Base-by-base conservation (phyloP, 495 filamentous ascomycete genomes). In the Hypomontagnella monticulosa region DNA sequence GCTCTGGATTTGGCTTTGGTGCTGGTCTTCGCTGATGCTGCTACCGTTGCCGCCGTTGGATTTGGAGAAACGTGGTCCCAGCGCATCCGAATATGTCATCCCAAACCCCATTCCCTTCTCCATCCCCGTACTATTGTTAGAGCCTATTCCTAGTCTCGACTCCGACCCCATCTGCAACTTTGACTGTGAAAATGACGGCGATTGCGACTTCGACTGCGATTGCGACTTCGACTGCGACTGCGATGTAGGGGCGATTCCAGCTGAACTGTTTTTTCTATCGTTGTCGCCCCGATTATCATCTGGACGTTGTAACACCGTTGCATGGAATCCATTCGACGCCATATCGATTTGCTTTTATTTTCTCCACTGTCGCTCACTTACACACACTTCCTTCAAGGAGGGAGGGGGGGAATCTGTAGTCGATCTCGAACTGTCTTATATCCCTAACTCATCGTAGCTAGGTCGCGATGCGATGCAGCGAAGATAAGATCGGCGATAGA, bases 241-340 rank as follows among this genome's bases (percentile, higher is more conserved):
- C 40, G 58, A 47, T 34, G 41, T 55, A 48, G 58, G 58, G 54
- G 49, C 42, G 15, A 52, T 30, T 9, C 33, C 30, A 46, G 16
- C 18, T 27, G 44, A 43, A 56, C 15, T 55, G 43, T 34, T 53
- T 51, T 48, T 46, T 51, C 49, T 56, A 18, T 64, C 72, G 36
- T 75, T 71, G 54, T 73, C 76, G 33, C 73, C 67, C 46, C 79
- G 76, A 66, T 73, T 74, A 66, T 77, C 73, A 46, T 75, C 67
- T 47, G 77, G 71, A 18, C 75, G 75, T 67, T 80, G 78, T 71
- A 82, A 72, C 67, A 81, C 77, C 11, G 75, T 80, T 66, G 80
- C 79, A 55, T 70, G 73, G 69, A 80, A 83, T 46, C 74, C 72
- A 54, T 74, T 71, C 3, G 69, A 62, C 30, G 80, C 78, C 77